These are phyloP conservation scores for Asterophora parasitica DNA, from an alignment of 768 basidiomycete genomes.

Conservation along the genomic window DNA sequence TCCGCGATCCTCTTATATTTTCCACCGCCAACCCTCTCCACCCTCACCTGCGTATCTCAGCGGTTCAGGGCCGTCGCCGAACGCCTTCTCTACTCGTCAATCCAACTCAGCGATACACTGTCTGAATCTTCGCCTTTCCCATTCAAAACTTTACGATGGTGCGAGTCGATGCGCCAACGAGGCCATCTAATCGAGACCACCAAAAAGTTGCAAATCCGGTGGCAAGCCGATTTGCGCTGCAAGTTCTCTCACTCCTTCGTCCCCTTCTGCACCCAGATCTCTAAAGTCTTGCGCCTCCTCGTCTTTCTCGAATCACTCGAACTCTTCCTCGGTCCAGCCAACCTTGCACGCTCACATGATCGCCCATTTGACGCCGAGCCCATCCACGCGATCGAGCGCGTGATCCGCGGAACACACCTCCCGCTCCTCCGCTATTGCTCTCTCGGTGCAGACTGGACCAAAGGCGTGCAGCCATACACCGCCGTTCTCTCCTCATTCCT, in stretches of 20 bases:
- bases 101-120: slow-evolving; percentile 44
- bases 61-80: slow-evolving; percentile 51
- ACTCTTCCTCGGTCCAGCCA: slow-evolving; percentile 45
- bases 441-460: slow-evolving; percentile 42
- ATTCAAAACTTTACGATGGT: slow-evolving; percentile 44
- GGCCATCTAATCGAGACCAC: slow-evolving; percentile 43
- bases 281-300: slow-evolving; percentile 31
- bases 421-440: slow-evolving; percentile 37
- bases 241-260: slow-evolving; percentile 27
- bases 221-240: slow-evolving; percentile 40
- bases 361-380: slow-evolving; percentile 1
- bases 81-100: slow-evolving; percentile 51
- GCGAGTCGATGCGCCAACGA: slow-evolving; percentile 42
- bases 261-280: slow-evolving; percentile 36
- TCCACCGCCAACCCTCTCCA: slow-evolving; percentile 31
- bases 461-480: slow-evolving; percentile 39
- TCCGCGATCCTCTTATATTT: slow-evolving; percentile 41
- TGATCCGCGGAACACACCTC: slow-evolving; percentile 34
- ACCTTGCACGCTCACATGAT: slow-evolving; percentile 20
- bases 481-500: slow-evolving; percentile 39
- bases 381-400: slow-evolving; percentile 44
- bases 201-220: slow-evolving; percentile 47
- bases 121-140: slow-evolving; percentile 36
- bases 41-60: slow-evolving; percentile 41
- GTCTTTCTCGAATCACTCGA: slow-evolving; percentile 50